Evolutionary conservation across 768 basidiomycete species (phyloP).

Genomic region (Pholiota conissans): DNA sequence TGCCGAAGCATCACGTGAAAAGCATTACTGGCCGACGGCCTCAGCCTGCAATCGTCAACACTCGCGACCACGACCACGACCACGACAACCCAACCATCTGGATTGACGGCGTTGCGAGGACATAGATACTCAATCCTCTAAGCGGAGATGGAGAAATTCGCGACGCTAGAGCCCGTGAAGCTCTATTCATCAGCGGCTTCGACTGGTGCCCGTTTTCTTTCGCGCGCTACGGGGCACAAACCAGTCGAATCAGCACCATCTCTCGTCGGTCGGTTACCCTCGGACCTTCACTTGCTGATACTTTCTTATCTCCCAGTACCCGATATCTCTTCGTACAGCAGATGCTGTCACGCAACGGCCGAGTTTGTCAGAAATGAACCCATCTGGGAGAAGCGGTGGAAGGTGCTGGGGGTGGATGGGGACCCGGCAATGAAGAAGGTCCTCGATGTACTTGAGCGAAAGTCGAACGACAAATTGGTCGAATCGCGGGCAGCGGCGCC

Average conservation of each 20-base stretch:
- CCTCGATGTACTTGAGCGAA: conserved; percentile 61
- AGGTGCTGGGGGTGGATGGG: conserved; percentile 51
- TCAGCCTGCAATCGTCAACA: too few relatives aligned
- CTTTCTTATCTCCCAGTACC: conserved; percentile 74
- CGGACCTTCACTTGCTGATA: conserved; percentile 73
- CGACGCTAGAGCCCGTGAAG: conserved; percentile 76
- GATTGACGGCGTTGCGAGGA: too few relatives aligned
- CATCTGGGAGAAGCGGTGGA: conserved; percentile 79
- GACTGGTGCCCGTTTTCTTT: conserved; percentile 29
- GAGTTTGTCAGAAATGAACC: conserved; percentile 67
- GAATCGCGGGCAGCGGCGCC: conserved; percentile 46
- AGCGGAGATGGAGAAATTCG: conserved; percentile 85
- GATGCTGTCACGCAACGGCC: conserved; percentile 62
- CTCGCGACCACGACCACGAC: too few relatives aligned
- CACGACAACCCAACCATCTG: too few relatives aligned
- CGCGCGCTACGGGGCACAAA: conserved; percentile 18
- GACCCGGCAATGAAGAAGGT: conserved; percentile 41
- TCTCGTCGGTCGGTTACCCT: conserved; percentile 78
- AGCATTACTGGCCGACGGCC: too few relatives aligned
- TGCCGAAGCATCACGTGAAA: too few relatives aligned
- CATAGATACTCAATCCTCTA: too few relatives aligned
- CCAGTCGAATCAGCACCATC: background rate
- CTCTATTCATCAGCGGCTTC: conserved; percentile 39
- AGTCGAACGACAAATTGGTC: conserved; percentile 36
- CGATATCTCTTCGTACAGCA: conserved; percentile 77